Conservation (phyloP, 306 rosid genomes). For the Myrica gale region DNA sequence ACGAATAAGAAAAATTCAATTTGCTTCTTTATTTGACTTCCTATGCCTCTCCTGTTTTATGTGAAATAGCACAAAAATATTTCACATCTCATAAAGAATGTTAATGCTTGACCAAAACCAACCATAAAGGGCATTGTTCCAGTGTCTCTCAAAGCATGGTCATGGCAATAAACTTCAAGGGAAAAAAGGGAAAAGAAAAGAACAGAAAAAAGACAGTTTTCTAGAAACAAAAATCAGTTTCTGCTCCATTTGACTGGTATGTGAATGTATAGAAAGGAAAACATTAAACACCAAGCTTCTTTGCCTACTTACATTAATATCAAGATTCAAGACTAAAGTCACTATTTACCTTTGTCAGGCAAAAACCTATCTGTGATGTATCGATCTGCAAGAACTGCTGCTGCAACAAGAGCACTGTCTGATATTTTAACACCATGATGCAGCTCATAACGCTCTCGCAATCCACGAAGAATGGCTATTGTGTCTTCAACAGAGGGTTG, state of each 20-base stretch:
- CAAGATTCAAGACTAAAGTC: not conserved
- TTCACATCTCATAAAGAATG: not conserved
- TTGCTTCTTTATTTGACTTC: not conserved
- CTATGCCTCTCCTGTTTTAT: not conserved
- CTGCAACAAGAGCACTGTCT: constrained; percentile 94
- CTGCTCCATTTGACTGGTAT: not conserved
- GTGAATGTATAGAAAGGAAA: not conserved
- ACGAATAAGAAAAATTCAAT: not conserved
- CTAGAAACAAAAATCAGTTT: not conserved
- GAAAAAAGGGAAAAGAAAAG: not conserved
- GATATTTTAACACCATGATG: constrained; percentile 99
- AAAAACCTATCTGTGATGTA: constrained; percentile 88
- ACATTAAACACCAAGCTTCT: not conserved
- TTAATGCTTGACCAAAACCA: not conserved
- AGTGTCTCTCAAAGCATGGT: not conserved
- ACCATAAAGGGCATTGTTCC: not conserved
- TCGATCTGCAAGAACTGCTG: constrained; percentile 89
- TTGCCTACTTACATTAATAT: not conserved
- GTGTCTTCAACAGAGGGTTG: constrained; percentile 95
- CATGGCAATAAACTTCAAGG: not conserved
- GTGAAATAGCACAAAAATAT: not conserved
- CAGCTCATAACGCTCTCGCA: constrained; percentile 94
- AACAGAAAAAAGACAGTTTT: not conserved
- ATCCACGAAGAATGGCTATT: constrained; percentile 93
- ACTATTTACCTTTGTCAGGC: constrained; percentile 80